Percentiles rank a stretch among this genome's conserved stretches.
These are phyloP conservation scores for Mortierella sp. DNA, from an alignment of 371 early-diverging fungal genomes.

Conservation along the genomic window DNA sequence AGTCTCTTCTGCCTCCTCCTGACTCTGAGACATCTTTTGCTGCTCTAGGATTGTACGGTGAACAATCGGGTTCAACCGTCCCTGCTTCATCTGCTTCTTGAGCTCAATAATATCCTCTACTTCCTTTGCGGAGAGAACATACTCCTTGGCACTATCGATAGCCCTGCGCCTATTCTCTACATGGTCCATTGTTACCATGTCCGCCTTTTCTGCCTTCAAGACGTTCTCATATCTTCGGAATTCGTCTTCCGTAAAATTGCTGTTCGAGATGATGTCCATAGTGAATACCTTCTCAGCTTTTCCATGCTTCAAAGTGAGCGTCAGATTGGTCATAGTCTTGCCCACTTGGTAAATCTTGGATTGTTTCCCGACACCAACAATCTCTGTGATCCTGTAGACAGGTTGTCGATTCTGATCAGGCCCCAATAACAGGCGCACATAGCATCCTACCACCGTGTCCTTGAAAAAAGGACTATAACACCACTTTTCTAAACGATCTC, in stretches of 20 bases:
- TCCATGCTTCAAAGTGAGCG: slow-evolving; percentile 76
- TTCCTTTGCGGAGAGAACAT: slow-evolving; percentile 74
- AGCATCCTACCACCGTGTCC: slow-evolving; percentile 72
- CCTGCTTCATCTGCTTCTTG: slow-evolving; percentile 70
- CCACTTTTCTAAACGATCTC: slow-evolving; percentile 81
- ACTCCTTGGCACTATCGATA: slow-evolving; percentile 69
- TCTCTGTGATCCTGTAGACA: slow-evolving; percentile 74
- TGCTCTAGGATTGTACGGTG: slow-evolving; percentile 44
- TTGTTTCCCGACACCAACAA: slow-evolving; percentile 71
- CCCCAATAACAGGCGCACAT: slow-evolving; percentile 76
- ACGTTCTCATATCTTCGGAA: slow-evolving; percentile 68
- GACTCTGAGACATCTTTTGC: slow-evolving; percentile 32
- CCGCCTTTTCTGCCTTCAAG: slow-evolving; percentile 64
- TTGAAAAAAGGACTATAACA: slow-evolving; percentile 79
- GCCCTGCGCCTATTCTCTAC: slow-evolving; percentile 69
- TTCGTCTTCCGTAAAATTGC: slow-evolving; percentile 75
- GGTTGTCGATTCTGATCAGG: slow-evolving; percentile 63
- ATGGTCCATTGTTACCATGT: slow-evolving; percentile 62
- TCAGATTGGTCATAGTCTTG: slow-evolving; percentile 68
- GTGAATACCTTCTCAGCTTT: slow-evolving; percentile 73
- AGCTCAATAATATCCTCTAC: slow-evolving; percentile 65
- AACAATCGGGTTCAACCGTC: slow-evolving; percentile 59
- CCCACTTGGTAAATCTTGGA: slow-evolving; percentile 75
- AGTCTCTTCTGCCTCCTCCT: slow-evolving; percentile 42
- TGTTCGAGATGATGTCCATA: slow-evolving; percentile 84